Base-by-base conservation (phyloP, 768 basidiomycete species). In the Fibroporia radiculosa region DNA sequence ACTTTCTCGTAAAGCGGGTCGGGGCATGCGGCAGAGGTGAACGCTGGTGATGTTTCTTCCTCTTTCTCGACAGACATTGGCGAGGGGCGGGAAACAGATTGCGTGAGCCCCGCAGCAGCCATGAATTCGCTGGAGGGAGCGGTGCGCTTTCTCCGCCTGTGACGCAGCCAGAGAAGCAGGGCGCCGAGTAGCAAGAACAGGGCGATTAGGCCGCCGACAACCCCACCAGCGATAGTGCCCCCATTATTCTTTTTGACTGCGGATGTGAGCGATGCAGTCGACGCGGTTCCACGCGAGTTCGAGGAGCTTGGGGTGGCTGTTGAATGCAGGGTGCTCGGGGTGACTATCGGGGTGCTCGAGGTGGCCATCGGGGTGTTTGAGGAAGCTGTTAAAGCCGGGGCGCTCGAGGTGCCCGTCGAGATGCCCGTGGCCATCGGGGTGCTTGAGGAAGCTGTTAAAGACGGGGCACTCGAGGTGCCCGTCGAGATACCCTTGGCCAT, bases 121-220 rank as follows among this genome's bases (percentile, higher is more conserved):
- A 52, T 50, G 57, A 82, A 82, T 50, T 80, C 79, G 14, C 77
- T 68, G 13, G 80, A 80, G 3, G 82, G 82, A 1, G 78, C 68
- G n/a, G 63, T 67, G 40, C 64, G 70, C 23, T 48, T 59, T 20
- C 56, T 65, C 32, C 65, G 66, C 16, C 68, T 64, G 32, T 71
- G 73, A 12, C 69, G 53, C 11, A 44, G 40, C 31, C 36, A 56
- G 36, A 75, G 29, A 38, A 78, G 47, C n/a, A 65, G 25, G 25
- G 58, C 36, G 13, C 69, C 26, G 36, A 74, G 51, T 8, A 62
- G 48, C 44, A 75, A 33, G 34, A 52, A 16, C 25, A 57, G 45
- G 40, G 40, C 27, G 12, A 41, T 6, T 26, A 75, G 57, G 24
- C 65, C 69, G n/a, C 75, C 79, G 14, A 82, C 49, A 37, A 78